Percentiles rank a stretch among this genome's conserved stretches.
These are phyloP conservation scores for Posidonia australis DNA, from an alignment of 106 monocot species.

Conservation along the genomic window DNA sequence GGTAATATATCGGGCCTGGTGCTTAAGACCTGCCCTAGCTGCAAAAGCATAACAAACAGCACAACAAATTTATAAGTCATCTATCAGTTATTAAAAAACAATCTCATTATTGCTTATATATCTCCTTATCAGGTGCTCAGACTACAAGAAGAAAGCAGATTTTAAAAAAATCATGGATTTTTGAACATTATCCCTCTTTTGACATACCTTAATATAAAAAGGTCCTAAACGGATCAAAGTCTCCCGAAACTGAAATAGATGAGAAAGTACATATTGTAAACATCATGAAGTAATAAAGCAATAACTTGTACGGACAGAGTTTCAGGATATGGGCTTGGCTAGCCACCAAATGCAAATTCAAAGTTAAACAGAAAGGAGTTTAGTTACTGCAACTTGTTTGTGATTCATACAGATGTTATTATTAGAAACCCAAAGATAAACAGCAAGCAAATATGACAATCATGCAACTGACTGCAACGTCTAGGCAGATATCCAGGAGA, in stretches of 20 bases:
- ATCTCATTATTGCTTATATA: background rate
- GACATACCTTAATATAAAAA: slow-evolving; percentile 84
- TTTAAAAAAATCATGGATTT: background rate
- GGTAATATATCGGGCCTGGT: slow-evolving; percentile 89
- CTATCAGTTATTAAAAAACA: background rate
- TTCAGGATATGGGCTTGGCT: too few species aligned
- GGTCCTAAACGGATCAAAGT: slow-evolving; percentile 81
- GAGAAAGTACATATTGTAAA: background rate
- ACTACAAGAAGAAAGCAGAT: background rate
- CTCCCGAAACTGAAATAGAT: slow-evolving; percentile 66
- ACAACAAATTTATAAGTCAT: background rate
- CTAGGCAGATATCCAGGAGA: too few species aligned
- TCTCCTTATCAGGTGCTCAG: background rate
- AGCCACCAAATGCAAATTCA: too few species aligned
- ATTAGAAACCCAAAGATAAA: too few species aligned
- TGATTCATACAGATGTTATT: too few species aligned
- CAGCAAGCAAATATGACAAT: too few species aligned
- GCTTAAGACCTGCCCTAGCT: slow-evolving; percentile 95
- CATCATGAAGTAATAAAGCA: too few species aligned
- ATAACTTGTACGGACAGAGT: too few species aligned
- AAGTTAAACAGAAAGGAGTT: too few species aligned
- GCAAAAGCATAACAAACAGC: slow-evolving; percentile 2
- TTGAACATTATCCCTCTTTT: background rate
- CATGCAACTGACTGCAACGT: too few species aligned
- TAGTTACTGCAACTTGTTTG: too few species aligned